A percentile compares a stretch with the other conserved stretches of the same genome.
Conservation (phyloP, 2,329 filamentous ascomycete genomes). For the Fragosphaeria purpurea region DNA sequence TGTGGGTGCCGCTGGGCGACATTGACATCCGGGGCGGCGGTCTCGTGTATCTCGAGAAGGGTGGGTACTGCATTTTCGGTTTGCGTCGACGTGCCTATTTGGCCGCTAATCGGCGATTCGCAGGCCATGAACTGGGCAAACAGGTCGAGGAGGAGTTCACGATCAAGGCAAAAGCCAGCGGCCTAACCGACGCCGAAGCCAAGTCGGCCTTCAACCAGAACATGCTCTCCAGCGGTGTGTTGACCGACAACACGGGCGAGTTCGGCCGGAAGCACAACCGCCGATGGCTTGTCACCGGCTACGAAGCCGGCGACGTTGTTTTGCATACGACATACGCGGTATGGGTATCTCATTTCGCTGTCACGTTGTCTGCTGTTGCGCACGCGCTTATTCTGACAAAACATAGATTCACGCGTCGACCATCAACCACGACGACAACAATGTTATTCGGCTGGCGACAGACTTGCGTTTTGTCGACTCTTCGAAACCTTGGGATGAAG, state of each 20-base stretch:
- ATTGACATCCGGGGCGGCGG: constrained; percentile 44
- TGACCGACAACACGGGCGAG: constrained; percentile 37
- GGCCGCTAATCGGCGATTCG: background rate
- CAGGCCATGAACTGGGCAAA: constrained; percentile 26
- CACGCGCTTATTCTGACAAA: constrained; percentile 4
- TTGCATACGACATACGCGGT: constrained; percentile 28
- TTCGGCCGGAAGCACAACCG: constrained; percentile 21
- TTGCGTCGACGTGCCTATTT: background rate
- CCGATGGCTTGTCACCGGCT: constrained; percentile 26
- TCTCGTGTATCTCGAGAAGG: constrained; percentile 47
- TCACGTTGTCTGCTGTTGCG: too few species aligned
- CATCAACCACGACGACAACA: constrained; percentile 40
- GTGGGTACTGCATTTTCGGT: constrained; percentile 10
- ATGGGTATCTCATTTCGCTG: too few species aligned
- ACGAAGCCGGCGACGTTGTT: constrained; percentile 31
- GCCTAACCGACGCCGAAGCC: constrained; percentile 41
- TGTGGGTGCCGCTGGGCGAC: constrained; percentile 48
- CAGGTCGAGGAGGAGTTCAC: constrained; percentile 42
- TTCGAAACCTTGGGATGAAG: constrained; percentile 3
- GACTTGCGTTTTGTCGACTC: constrained; percentile 45
- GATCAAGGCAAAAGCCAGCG: constrained; percentile 34
- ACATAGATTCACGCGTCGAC: constrained; percentile 46
- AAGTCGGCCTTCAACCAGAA: constrained; percentile 45
- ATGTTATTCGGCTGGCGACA: constrained; percentile 43
- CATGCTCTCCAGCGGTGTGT: constrained; percentile 46